Evolutionary conservation across 2,329 filamentous ascomycete genomes (phyloP).

Genomic region (Pseudopyrenochaeta lycopersici): DNA sequence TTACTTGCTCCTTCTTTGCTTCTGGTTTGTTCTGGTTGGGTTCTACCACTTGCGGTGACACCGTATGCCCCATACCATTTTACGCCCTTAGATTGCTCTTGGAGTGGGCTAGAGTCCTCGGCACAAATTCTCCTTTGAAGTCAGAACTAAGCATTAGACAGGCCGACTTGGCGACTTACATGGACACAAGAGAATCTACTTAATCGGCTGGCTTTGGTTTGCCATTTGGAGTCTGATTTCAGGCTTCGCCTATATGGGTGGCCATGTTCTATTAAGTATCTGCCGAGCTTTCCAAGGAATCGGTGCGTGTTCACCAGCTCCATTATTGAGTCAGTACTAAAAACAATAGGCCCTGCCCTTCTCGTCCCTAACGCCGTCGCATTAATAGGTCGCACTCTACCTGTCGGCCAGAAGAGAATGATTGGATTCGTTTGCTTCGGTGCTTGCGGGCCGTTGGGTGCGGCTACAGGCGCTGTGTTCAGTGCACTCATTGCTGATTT

Average conservation of each 20-base stretch:
- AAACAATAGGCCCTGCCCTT: slow-evolving; percentile 59
- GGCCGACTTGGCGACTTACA: slow-evolving; percentile 59
- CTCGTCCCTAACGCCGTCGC: slow-evolving; percentile 71
- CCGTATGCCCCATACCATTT: no score
- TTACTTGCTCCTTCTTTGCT: no score
- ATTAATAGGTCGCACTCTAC: slow-evolving; percentile 65
- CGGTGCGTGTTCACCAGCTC: not conserved
- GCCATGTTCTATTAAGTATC: slow-evolving; percentile 44
- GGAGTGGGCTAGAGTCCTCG: no score
- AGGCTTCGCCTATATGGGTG: slow-evolving; percentile 52
- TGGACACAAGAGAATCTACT: slow-evolving; percentile 59
- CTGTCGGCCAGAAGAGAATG: slow-evolving; percentile 64
- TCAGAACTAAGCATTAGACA: not conserved
- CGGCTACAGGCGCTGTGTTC: slow-evolving; percentile 52
- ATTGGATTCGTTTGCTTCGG: slow-evolving; percentile 66
- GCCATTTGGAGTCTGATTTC: slow-evolving; percentile 56
- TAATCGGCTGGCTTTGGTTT: slow-evolving; percentile 61
- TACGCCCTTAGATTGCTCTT: no score
- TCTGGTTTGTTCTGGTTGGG: no score
- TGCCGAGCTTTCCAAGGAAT: slow-evolving; percentile 57
- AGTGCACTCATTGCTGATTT: slow-evolving; percentile 49
- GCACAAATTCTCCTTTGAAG: no score
- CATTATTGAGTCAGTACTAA: not conserved
- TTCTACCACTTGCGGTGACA: no score
- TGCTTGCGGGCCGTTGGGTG: slow-evolving; percentile 57